Evolutionary conservation across 2,329 filamentous ascomycete genomes (phyloP).

Genomic region (Madurella fahalii): DNA sequence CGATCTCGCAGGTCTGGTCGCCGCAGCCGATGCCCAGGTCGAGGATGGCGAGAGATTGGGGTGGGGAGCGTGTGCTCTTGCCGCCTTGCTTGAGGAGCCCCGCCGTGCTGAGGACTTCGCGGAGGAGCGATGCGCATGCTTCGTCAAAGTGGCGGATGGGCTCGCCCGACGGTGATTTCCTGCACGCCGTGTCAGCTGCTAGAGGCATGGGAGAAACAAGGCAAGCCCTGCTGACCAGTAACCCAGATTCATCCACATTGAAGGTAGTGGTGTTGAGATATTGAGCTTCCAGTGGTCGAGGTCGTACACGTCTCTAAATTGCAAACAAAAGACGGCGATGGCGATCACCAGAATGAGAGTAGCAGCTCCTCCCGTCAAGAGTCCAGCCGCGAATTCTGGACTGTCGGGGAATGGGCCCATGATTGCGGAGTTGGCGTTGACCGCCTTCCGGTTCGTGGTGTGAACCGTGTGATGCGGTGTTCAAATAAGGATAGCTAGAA

Average conservation of each 20-base stretch:
- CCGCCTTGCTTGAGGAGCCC: background rate
- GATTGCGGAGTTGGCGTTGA: background rate
- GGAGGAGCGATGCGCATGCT: background rate
- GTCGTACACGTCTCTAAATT: background rate
- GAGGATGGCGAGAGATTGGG: background rate
- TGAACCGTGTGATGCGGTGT: no score
- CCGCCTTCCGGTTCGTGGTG: no score
- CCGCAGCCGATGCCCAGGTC: slow-evolving; percentile 7
- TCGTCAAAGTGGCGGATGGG: background rate
- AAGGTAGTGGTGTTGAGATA: background rate
- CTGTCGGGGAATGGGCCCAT: background rate
- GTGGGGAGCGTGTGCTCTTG: background rate
- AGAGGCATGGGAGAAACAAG: no score
- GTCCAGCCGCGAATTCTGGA: background rate
- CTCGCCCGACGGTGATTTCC: no score
- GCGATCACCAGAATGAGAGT: background rate
- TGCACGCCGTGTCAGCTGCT: no score
- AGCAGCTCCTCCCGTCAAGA: background rate
- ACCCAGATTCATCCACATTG: slow-evolving; percentile 9
- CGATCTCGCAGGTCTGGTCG: slow-evolving; percentile 3
- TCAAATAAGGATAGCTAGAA: background rate
- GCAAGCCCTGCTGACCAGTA: background rate
- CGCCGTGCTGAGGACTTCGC: background rate
- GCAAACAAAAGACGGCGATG: background rate
- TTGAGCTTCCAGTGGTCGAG: slow-evolving; percentile 12